Evolutionary conservation across 202 grass and related monocot genomes (phyloP), one percentile per base, ranked within the genome.

Genomic region (Setaria viridis): DNA sequence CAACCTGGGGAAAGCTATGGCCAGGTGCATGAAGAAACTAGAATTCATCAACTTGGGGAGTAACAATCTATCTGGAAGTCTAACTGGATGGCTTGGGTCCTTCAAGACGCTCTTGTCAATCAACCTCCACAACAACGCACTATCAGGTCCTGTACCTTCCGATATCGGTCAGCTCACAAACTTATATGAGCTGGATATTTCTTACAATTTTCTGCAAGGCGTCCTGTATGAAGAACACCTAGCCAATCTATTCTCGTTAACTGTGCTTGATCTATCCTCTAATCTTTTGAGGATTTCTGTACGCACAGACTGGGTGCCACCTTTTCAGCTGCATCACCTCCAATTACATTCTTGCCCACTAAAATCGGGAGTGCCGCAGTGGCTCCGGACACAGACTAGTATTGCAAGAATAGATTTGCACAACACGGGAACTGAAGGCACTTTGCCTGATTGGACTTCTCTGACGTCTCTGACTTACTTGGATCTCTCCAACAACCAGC

Each of bases 391-490:
- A 3, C 89, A 87, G 11, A 70, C 29, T 2, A 12, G 1, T 0
- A 14, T 91, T 0, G 0, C 0, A 0, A 6, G 0, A 6, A 2
- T 85, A 10, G 32, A 37, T 76, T 58, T 91, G 30, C 35, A 12
- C 19, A 76, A 81, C 25, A 68, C 85, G 11, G 68, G 84, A 51
- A 91, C 55, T 9, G 4, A 6, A 7, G 85, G 74, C 20, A 11
- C 34, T 7, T 19, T 87, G n/a, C 85, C 85, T 49, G 62, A 32
- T 13, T 91, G 80, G 85, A 87, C 50, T 43, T 67, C 10, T 12
- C 48, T 76, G 4, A 48, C 30, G 4, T 11, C 0, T 35, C 11
- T 33, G 0, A 0, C 4, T 25, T 25, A 2, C 2, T 47, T 87
- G 16, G 49, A 84, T 62, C 62, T 91, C 0, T 79, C 84, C 0